Evolutionary conservation across 169 alveolate genomes (phyloP).

Genomic region (Plasmodium cynomolgi): DNA sequence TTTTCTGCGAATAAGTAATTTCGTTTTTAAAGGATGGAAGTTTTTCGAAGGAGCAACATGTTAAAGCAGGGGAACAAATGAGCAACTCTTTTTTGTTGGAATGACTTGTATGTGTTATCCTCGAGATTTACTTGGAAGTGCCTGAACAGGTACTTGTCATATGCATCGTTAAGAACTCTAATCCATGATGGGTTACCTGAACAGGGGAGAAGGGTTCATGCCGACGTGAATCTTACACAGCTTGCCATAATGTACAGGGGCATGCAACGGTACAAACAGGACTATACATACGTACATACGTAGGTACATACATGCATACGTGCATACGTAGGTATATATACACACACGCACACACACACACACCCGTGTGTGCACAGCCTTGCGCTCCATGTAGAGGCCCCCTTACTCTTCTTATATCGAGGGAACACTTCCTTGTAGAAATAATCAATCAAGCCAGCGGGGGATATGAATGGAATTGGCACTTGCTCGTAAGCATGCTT

Average conservation of each 20-base stretch:
- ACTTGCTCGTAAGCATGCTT: constrained; percentile 27
- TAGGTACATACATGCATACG: background rate
- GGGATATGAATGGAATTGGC: constrained; percentile 46
- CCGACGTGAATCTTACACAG: background rate
- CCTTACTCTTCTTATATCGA: constrained; percentile 24
- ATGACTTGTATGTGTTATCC: background rate
- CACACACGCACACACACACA: background rate
- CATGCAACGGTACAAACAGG: background rate
- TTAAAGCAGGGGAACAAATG: background rate
- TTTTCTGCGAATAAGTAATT: constrained; percentile 9
- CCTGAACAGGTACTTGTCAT: constrained; percentile 23
- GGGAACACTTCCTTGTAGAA: constrained; percentile 9
- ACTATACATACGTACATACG: background rate
- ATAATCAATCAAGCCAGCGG: constrained; percentile 8
- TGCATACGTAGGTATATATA: background rate
- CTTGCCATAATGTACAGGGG: background rate
- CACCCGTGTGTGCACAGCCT: background rate
- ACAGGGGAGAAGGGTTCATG: background rate
- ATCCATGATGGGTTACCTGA: constrained; percentile 22
- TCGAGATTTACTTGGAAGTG: constrained; percentile 4
- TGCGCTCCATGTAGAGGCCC: background rate
- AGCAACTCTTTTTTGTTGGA: background rate
- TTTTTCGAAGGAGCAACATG: background rate
- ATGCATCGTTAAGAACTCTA: constrained; percentile 31
- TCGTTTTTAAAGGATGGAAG: background rate